Conservation (phyloP, 2,329 filamentous ascomycete genomes). For the Meredithiella fracta region DNA sequence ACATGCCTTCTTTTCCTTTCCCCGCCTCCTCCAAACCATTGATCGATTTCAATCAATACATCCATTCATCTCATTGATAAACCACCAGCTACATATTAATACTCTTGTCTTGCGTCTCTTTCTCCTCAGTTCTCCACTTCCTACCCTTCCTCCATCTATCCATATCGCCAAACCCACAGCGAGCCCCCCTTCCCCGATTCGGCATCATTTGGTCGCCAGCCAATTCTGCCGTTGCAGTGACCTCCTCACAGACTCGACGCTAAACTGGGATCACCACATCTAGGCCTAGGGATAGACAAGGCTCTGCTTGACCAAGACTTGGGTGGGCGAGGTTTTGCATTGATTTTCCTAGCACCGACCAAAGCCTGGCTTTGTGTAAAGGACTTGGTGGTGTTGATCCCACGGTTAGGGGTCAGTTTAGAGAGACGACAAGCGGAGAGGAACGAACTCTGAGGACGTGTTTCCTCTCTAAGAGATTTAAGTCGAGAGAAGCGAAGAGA, state of each 20-base stretch:
- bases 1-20: too few species aligned
- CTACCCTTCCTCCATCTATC: too few species aligned
- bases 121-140: too few species aligned
- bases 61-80: not conserved
- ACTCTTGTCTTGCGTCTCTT: too few species aligned
- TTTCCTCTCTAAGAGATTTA: not conserved
- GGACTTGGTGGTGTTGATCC: not conserved
- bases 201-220: not conserved
- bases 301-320: not conserved
- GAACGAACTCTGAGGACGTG: not conserved
- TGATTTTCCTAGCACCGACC: not conserved
- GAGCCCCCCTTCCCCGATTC: not conserved
- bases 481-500: not conserved
- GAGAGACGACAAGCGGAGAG: not conserved
- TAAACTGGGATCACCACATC: conserved; percentile 4
- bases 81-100: not conserved
- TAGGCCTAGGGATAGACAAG: not conserved
- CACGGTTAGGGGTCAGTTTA: conserved; percentile 6
- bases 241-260: conserved; percentile 8
- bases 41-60: too few species aligned
- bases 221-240: conserved; percentile 1
- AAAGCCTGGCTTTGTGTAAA: not conserved
- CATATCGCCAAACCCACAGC: not conserved
- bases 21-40: too few species aligned
- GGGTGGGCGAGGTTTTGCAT: not conserved